Evolutionary conservation across 345 rosid species (phyloP).

Genomic region (Xanthoceras sorbifolium): DNA sequence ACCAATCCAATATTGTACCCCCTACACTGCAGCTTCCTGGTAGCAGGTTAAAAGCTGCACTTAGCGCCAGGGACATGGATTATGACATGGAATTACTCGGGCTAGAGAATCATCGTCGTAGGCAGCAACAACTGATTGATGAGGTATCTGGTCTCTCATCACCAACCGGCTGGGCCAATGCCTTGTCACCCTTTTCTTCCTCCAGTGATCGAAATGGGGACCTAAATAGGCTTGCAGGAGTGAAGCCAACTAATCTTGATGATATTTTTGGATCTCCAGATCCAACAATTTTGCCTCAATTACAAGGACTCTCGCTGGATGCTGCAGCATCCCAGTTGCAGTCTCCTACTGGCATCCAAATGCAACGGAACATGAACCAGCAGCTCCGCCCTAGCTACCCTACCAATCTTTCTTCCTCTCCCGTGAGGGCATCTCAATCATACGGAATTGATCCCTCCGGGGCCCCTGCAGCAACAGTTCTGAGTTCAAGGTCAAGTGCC

Average conservation of each 20-base stretch:
- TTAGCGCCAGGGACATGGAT: slow-evolving; percentile 68
- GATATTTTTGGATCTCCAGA: slow-evolving; percentile 62
- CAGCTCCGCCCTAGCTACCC: slow-evolving; percentile 55
- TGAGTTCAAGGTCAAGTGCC: slow-evolving; percentile 63
- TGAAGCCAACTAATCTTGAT: slow-evolving; percentile 63
- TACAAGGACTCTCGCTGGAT: slow-evolving; percentile 50
- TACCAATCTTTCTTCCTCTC: slow-evolving; percentile 49
- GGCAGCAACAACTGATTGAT: slow-evolving; percentile 49
- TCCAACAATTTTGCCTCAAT: slow-evolving; percentile 36
- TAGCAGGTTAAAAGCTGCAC: slow-evolving; percentile 69
- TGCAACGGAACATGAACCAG: slow-evolving; percentile 52
- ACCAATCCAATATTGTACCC: slow-evolving; percentile 44
- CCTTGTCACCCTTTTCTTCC: slow-evolving; percentile 42
- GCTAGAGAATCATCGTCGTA: slow-evolving; percentile 35
- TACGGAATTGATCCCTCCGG: slow-evolving; percentile 47
- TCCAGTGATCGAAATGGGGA: slow-evolving; percentile 45
- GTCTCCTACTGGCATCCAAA: slow-evolving; percentile 43
- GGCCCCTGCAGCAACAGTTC: slow-evolving; percentile 41
- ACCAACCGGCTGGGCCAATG: slow-evolving; percentile 64
- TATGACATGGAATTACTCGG: slow-evolving; percentile 46
- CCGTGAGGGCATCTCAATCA: slow-evolving; percentile 44
- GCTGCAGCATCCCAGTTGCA: slow-evolving; percentile 37
- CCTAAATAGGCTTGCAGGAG: slow-evolving; percentile 56
- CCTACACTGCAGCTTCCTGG: slow-evolving; percentile 80
- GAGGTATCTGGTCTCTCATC: slow-evolving; percentile 59